Base-by-base conservation (phyloP, 768 basidiomycete genomes). In the Sporobolomyces roseus region DNA sequence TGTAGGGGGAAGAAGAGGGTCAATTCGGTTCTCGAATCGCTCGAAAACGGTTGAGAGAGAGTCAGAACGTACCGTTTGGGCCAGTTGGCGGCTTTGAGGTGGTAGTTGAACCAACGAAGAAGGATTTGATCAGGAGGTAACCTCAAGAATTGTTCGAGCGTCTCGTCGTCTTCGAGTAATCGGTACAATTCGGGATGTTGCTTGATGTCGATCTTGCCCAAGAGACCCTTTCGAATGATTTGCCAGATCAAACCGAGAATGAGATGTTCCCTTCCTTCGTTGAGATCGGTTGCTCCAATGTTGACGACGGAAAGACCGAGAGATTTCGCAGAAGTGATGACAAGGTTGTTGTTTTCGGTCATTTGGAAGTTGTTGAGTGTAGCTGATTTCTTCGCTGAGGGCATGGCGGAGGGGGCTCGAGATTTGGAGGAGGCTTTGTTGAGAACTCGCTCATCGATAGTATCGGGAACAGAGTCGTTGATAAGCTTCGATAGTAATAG, bases 331-430 rank as follows among this genome's bases (percentile, higher is more conserved):
- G 96, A 98, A 17, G 91, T 89, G 80, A 99, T 96, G 77, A 98
- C 94, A 77, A 99, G 96, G 80, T 98, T 99, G 83, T 99, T 98
- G 82, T 98, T 98, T 79, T 99, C 96, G 0, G 96, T 98, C 75
- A 97, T 97, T 77, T 99, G 93, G 85, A 99, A 99, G 0, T 91
- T 91, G 77, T 99, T 99, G 53, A 99, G 83, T 13, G 78, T 74
- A 19, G 66, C 46, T 16, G 66, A 19, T 19, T 62, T 48, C 38
- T 61, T 62, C 19, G 72, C 60, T 1, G 67, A n/a, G 16, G 68
- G 51, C 41, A 68, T 67, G 9, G 71, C 67, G 5, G 75, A 76
- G 5, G 75, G 74, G 13, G 66, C 72, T 25, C 66, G 65, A 17
- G 52, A 29, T 80, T 92, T 94, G 4, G 84, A 73, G 4, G 83